These are phyloP conservation scores for Udeniomyces megalosporus DNA, from an alignment of 768 basidiomycete genomes.

Conservation along the genomic window DNA sequence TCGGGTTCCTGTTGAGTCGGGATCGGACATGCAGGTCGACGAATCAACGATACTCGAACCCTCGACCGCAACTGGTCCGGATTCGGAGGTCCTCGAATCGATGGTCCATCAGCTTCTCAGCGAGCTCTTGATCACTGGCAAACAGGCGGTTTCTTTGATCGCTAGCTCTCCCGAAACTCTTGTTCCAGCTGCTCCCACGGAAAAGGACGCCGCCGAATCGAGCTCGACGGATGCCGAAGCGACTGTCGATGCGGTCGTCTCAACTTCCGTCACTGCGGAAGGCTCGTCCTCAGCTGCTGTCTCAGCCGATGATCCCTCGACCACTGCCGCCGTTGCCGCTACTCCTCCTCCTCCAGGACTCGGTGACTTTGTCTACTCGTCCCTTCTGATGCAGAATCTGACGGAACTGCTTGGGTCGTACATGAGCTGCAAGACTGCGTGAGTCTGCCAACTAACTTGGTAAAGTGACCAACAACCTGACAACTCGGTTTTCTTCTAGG, in stretches of 20 bases:
- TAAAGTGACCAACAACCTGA: no score
- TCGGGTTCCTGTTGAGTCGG: background rate
- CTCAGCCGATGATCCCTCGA: background rate
- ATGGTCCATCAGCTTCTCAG: constrained; percentile 47
- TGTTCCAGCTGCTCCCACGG: background rate
- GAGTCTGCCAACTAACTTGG: no score
- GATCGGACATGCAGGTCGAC: constrained; percentile 22
- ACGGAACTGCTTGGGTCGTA: constrained; percentile 90
- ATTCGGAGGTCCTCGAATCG: constrained; percentile 21
- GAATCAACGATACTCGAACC: constrained; percentile 21
- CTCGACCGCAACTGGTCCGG: constrained; percentile 28
- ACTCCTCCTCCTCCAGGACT: background rate
- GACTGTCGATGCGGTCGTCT: background rate
- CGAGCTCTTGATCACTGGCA: constrained; percentile 52
- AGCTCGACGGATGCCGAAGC: background rate
- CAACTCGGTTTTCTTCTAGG: background rate
- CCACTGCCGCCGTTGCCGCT: background rate
- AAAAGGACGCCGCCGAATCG: background rate
- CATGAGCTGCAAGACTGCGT: constrained; percentile 71
- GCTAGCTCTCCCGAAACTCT: background rate
- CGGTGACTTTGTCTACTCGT: constrained; percentile 20
- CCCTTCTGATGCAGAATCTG: constrained; percentile 30
- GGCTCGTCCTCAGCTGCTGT: background rate
- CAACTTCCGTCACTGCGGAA: background rate
- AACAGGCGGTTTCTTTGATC: constrained; percentile 27